Base-by-base conservation (phyloP, 371 early-diverging fungal genomes). In the Syncephalastrum monosporum region DNA sequence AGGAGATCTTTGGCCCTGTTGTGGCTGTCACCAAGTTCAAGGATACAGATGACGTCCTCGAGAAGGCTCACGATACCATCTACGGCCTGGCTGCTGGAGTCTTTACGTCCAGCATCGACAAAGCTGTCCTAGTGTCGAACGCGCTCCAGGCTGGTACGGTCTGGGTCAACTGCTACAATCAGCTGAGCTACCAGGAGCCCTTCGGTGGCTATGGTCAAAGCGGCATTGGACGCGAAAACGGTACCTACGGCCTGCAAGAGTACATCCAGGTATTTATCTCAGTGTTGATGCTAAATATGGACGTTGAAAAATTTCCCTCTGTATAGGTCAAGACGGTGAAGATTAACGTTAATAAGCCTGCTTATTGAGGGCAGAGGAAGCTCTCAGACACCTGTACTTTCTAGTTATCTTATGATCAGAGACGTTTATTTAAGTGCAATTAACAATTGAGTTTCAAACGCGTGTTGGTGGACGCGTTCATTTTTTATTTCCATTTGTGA, bases 191-290 rank as follows among this genome's bases (percentile, higher is more conserved):
- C 51, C 69, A 74, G 56, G 82, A 75, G 54, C 79, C 75, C 57
- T 94, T 93, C 69, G 95, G 95, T 60, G 96, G 95, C 14, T 88
- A 79, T 75, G 91, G 90, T 76, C 80, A 89, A 74, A 82, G 83
- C 49, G 96, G 97, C 47, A 80, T 89, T 65, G 92, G 91, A 50
- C 84, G 88, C 55, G 91, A 92, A 61, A 78, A 85, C 16, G 92
- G 92, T 58, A 80, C 82, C 57, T 87, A 88, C 64, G 84, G 89
- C 14, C 63, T 92, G 63, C 77, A 81, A 49, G 84, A 89, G 63
- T 92, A 85, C 63, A 70, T 79, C 48, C 82, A 80, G 50, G 53
- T 55, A 41, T 33, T 8, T 2, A 2, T 5, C 38, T 8, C 8
- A 44, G 55, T 15, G 14, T 10, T 14, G 14, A 19, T 51, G 12